phyloP scores from a whole-genome alignment of 2,329 filamentous ascomycete genomes.

The Ophiocordyceps robertsii region DNA sequence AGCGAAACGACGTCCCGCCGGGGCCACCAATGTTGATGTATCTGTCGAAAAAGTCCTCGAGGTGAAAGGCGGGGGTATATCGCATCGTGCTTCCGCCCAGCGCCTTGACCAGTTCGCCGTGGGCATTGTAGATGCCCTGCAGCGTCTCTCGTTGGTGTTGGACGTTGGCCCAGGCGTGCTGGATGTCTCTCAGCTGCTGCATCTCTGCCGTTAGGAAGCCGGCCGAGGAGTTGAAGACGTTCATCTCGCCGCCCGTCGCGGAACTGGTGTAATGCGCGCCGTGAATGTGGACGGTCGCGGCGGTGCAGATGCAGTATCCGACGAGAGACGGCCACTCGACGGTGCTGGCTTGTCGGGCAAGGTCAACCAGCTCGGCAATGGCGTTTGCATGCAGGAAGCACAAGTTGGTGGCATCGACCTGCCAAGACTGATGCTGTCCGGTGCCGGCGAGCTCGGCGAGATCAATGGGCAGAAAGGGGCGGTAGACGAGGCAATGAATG shows the following conservation, averaged over 20 bases:
- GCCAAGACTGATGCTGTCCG: slow-evolving; percentile 82
- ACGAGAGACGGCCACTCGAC: slow-evolving; percentile 82
- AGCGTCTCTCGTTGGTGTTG: slow-evolving; percentile 71
- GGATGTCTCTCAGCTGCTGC: slow-evolving; percentile 63
- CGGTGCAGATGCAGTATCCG: slow-evolving; percentile 75
- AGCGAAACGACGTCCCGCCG: slow-evolving; percentile 45
- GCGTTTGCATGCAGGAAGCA: slow-evolving; percentile 81
- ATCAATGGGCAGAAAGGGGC: slow-evolving; percentile 76
- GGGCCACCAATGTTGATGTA: slow-evolving; percentile 47
- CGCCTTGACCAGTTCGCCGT: slow-evolving; percentile 65
- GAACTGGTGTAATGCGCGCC: slow-evolving; percentile 62
- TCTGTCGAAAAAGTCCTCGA: slow-evolving; percentile 79
- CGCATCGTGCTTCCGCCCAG: slow-evolving; percentile 51
- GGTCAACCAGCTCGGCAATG: slow-evolving; percentile 69
- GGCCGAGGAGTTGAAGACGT: slow-evolving; percentile 46
- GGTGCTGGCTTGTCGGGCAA: slow-evolving; percentile 58
- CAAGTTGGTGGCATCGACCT: slow-evolving; percentile 79
- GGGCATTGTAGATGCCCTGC: slow-evolving; percentile 65
- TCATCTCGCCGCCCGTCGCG: slow-evolving; percentile 35
- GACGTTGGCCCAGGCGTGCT: slow-evolving; percentile 62
- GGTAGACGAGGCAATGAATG: slow-evolving; percentile 75
- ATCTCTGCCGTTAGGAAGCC: slow-evolving; percentile 68
- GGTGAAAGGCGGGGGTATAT: slow-evolving; percentile 67
- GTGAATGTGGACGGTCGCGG: slow-evolving; percentile 79
- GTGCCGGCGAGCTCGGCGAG: slow-evolving; percentile 66